phyloP scores from a whole-genome alignment of 1,284 basidiomycete genomes.

The Rhodotorula sp. region DNA sequence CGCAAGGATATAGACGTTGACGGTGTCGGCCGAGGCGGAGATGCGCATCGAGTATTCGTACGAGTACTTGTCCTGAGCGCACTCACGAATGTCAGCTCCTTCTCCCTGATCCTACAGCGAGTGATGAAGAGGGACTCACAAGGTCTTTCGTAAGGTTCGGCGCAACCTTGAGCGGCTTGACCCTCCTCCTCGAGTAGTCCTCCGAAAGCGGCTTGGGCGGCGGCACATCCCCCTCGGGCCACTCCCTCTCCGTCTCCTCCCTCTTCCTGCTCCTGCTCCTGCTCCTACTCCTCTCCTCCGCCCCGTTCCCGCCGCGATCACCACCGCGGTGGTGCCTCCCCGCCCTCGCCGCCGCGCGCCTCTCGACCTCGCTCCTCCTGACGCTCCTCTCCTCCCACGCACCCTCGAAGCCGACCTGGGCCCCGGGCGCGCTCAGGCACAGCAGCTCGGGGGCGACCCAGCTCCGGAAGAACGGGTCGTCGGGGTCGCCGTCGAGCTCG shows the following conservation, averaged over 20 bases:
- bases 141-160: constrained; percentile 12
- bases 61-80: constrained; percentile 10
- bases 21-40: constrained; percentile 22
- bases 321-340: neutral
- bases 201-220: constrained; percentile 18
- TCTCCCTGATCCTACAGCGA: too few relatives aligned
- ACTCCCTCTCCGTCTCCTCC: neutral
- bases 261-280: neutral
- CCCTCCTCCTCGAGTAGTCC: constrained; percentile 3
- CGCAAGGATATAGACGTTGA: constrained; percentile 38
- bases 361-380: constrained; percentile 26
- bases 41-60: constrained; percentile 20
- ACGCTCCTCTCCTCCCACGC: constrained; percentile 32
- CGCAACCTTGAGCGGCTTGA: neutral
- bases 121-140: neutral
- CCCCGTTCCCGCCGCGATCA: neutral
- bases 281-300: neutral
- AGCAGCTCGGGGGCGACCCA: constrained; percentile 39
- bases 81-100: neutral
- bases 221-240: constrained; percentile 14
- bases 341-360: constrained; percentile 17
- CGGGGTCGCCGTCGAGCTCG: constrained; percentile 12
- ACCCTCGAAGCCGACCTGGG: constrained; percentile 21
- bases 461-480: constrained; percentile 34
- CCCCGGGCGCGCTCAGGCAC: constrained; percentile 30